Base-by-base conservation (phyloP, 2,329 filamentous ascomycete species). In the Fusarium domesticum region DNA sequence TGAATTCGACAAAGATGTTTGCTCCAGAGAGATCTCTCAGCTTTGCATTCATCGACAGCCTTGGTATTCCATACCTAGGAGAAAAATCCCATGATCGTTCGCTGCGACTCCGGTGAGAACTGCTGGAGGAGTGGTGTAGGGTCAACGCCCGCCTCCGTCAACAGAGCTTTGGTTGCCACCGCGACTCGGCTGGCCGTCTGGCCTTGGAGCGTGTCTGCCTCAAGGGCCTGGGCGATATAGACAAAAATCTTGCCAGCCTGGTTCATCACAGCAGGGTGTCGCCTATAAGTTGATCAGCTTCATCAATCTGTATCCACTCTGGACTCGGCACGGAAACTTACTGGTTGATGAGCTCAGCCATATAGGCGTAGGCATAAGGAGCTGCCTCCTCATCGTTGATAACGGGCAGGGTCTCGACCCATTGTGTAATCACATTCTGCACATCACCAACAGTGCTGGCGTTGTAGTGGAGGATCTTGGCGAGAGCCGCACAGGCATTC, bases 381-480 rank as follows among this genome's bases (percentile, higher is more conserved):
- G 93, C 93, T 4, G 93, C 93, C 71, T 98, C 93, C 67, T 98
- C 93, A 56, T 98, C 93, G 62, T 96, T 96, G 14, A 85, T 84
- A 40, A 98, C 86, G 0, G 93, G 93, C 28, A 98, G 74, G 0
- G 92, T 96, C 54, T 89, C 84, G 37, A 98, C 73, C 93, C 93
- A 98, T 64, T 87, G 85, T n/a, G 76, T 72, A 33, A 89, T 83
- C 18, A 96, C 77, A 30, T 86, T 79, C 61, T 93, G 84, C 38
- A 81, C 75, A 60, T 95, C 89, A 42, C 75, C 75, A 15, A 98
- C 84, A 63, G 87, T 87, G 55, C 76, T 76, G 18, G 83, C 74
- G 68, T 95, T 96, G 72, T 85, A 96, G 65, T 96, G 90, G 53
- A 98, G 75, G 41, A 98, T 92, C 77, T 98, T 98, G 28, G 93